Base-by-base conservation (phyloP, 192 early-diverging fungal genomes). In the Linnemannia elongata region DNA sequence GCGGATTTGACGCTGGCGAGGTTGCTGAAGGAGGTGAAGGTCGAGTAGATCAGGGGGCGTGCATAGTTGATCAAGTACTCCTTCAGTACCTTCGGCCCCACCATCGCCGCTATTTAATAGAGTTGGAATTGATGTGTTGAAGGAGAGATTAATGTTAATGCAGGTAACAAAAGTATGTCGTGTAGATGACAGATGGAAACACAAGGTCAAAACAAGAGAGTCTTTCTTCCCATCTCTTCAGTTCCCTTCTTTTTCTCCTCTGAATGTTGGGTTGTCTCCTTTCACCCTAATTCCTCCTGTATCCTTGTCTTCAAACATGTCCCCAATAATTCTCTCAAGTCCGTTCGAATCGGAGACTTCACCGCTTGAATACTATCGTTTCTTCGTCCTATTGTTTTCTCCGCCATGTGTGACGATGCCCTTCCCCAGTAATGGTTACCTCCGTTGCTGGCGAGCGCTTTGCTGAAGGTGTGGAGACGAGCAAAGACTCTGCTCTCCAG, bases 1-100 rank as follows among this genome's bases (percentile, higher is more conserved):
- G 96, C 91, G 75, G 90, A 91, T 69, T 91, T 90, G 72, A 96
- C 92, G 41, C 93, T 90, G 15, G 94, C 85, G 15, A 97, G 88
- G 33, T 89, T 92, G 76, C 92, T 95, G 45, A 87, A 89, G 2
- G 95, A 85, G 74, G 96, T 90, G 69, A 96, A 96, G 2, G 96
- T 97, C 0, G 95, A 95, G 82, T 95, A 97, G 41, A 97, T 94
- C 27, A 96, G 77, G 0, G 96, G 95, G 30, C 95, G 88, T 6
- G 95, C 95, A 76, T 97, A 97, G 78, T 97, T 97, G 78, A 96
- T 91, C 41, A 97, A 78, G 82, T 95, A 97, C 8, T 94, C 81
- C 63, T 92, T 90, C 9, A 96, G 81, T 8, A 90, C 74, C 8
- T 87, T 70, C 7, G 94, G 90, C 12, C 96, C 93, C 42, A 96